Evolutionary conservation across 352 stramenopile species (phyloP).

Genomic region (Pythium dissotocum): DNA sequence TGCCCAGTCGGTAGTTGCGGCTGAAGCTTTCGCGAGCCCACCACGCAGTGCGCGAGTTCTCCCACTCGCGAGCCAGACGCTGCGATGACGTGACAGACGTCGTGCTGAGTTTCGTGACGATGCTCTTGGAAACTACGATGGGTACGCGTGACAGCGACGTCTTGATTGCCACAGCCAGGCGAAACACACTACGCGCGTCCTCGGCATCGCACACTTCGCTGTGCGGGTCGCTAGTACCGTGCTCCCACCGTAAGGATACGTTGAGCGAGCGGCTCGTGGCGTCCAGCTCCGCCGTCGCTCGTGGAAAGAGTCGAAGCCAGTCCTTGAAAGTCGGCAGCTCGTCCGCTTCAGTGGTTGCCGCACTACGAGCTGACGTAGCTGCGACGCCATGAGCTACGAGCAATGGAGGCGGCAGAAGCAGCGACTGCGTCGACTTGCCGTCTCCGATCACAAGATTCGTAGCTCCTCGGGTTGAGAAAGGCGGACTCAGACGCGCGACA

Average conservation of each 20-base stretch:
- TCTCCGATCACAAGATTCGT: constrained; percentile 22
- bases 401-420: constrained; percentile 19
- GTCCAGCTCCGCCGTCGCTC: constrained; percentile 20
- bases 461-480: constrained; percentile 25
- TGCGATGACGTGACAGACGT: constrained; percentile 44
- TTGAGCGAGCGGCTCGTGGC: constrained; percentile 50
- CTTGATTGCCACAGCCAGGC: constrained; percentile 53
- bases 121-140: constrained; percentile 65
- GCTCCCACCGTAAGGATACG: constrained; percentile 63
- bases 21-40: constrained; percentile 83
- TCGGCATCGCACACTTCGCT: constrained; percentile 41
- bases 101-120: constrained; percentile 64
- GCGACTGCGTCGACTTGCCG: constrained; percentile 27
- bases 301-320: constrained; percentile 24
- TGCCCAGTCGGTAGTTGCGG: constrained; percentile 67
- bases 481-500: constrained; percentile 43
- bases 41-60: constrained; percentile 56
- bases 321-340: constrained; percentile 27
- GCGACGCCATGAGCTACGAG: not conserved
- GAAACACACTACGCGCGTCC: constrained; percentile 59
- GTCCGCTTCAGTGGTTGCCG: constrained; percentile 26
- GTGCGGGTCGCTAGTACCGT: constrained; percentile 4
- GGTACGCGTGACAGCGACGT: constrained; percentile 51
- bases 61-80: constrained; percentile 49
- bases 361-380: constrained; percentile 7